Evolutionary conservation across 2,329 filamentous ascomycete species (phyloP).

Genomic region (Fusarium sororula): DNA sequence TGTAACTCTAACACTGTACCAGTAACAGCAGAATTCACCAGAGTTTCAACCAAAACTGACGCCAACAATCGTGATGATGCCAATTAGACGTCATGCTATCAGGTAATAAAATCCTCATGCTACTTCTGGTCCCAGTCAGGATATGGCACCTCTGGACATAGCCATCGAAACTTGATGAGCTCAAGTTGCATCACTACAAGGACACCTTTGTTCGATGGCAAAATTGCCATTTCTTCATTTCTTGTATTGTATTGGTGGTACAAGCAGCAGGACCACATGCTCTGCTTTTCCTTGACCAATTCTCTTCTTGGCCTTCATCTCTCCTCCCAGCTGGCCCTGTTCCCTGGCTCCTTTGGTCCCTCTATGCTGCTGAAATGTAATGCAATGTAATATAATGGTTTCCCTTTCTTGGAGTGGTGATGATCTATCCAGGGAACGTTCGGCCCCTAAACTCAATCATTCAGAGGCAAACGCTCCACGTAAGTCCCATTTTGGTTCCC

Average conservation of each 20-base stretch:
- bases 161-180: background rate
- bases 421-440: constrained; percentile 54
- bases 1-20: constrained; percentile 22
- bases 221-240: constrained; percentile 26
- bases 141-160: background rate
- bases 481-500: constrained; percentile 37
- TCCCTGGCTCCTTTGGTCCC: constrained; percentile 29
- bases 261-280: constrained; percentile 45
- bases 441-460: constrained; percentile 39
- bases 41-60: constrained; percentile 1
- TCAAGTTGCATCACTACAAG: background rate
- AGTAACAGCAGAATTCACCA: constrained; percentile 7
- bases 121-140: background rate
- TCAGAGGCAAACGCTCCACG: constrained; percentile 37
- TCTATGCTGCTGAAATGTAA: constrained; percentile 41
- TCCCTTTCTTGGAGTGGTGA: constrained; percentile 57
- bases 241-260: constrained; percentile 41
- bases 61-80: constrained; percentile 20
- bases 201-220: constrained; percentile 18
- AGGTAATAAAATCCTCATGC: background rate
- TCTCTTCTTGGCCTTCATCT: constrained; percentile 14
- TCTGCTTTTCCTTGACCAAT: constrained; percentile 35
- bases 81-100: constrained; percentile 8
- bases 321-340: constrained; percentile 22
- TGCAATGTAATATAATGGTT: constrained; percentile 33